A percentile compares a stretch with the other conserved stretches of the same genome.
Evolutionary conservation across 2,329 filamentous ascomycete genomes (phyloP).

Genomic region (Diplodia seriata): DNA sequence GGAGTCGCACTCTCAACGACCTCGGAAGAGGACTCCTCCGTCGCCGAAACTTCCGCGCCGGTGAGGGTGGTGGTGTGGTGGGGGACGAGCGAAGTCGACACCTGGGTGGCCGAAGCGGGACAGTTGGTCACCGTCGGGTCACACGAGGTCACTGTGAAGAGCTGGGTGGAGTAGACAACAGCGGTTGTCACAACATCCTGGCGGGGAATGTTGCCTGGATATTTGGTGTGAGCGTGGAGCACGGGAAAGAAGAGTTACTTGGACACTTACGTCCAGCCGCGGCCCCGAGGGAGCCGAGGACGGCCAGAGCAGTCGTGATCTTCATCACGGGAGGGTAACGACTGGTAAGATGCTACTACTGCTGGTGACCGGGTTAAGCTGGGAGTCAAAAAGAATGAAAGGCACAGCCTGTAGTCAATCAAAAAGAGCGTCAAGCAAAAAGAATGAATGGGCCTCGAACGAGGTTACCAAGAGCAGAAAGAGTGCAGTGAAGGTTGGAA

Average conservation of each 20-base stretch:
- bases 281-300: slow-evolving; percentile 22
- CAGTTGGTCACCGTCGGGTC: slow-evolving; percentile 34
- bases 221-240: neutral
- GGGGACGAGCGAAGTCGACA: slow-evolving; percentile 14
- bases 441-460: slow-evolving; percentile 20
- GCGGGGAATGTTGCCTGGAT: slow-evolving; percentile 10
- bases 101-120: slow-evolving; percentile 33
- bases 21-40: slow-evolving; percentile 12
- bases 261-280: slow-evolving; percentile 19
- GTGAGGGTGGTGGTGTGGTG: slow-evolving; percentile 25
- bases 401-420: slow-evolving; percentile 20
- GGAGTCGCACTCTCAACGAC: slow-evolving; percentile 6
- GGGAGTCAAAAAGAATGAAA: slow-evolving; percentile 11
- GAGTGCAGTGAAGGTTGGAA: slow-evolving; percentile 14
- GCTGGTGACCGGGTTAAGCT: slow-evolving; percentile 5
- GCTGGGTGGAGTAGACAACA: slow-evolving; percentile 24
- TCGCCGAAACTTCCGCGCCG: slow-evolving; percentile 21
- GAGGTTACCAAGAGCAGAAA: slow-evolving; percentile 9
- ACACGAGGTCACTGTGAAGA: slow-evolving; percentile 26
- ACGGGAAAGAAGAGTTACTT: neutral
- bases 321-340: slow-evolving; percentile 13
- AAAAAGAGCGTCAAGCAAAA: slow-evolving; percentile 27
- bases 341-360: slow-evolving; percentile 4
- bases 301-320: slow-evolving; percentile 22
- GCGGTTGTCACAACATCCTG: slow-evolving; percentile 19